These are phyloP conservation scores for Arthrobotrys musiformis DNA, from an alignment of 2,329 filamentous ascomycete genomes.

Conservation along the genomic window DNA sequence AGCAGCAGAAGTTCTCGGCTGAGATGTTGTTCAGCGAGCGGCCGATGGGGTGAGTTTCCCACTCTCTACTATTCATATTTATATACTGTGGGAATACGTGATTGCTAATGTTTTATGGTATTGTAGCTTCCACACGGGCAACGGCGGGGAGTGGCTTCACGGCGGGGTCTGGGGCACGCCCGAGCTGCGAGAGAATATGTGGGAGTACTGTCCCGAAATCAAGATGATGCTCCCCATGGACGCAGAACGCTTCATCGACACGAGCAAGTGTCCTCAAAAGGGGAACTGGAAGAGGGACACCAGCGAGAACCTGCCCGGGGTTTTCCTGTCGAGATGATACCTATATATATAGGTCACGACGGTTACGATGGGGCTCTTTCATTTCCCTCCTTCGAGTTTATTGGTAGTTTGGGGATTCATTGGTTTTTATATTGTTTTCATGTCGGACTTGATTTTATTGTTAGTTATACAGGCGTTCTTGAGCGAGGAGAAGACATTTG, in stretches of 20 bases:
- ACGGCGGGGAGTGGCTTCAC: conserved; percentile 66
- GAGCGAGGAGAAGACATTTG: neutral
- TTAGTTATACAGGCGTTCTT: neutral
- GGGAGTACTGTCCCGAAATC: conserved; percentile 70
- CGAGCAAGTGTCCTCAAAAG: conserved; percentile 66
- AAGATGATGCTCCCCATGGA: conserved; percentile 71
- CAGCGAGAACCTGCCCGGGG: neutral
- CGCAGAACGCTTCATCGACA: conserved; percentile 63
- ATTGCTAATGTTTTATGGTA: neutral
- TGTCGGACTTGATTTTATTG: neutral
- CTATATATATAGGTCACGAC: neutral
- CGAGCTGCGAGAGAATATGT: conserved; percentile 66
- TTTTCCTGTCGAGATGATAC: neutral
- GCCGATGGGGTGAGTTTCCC: conserved; percentile 69
- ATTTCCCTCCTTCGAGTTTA: neutral
- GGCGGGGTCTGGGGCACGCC: conserved; percentile 67
- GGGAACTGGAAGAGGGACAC: conserved; percentile 65
- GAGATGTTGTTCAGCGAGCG: conserved; percentile 66
- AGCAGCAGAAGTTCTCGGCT: conserved; percentile 67
- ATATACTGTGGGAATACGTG: neutral
- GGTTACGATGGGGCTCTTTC: neutral
- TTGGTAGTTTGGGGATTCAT: neutral
- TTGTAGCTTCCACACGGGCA: conserved; percentile 61
- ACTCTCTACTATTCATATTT: neutral
- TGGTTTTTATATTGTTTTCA: neutral